A percentile compares a stretch with the other conserved stretches of the same genome.
Evolutionary conservation across 257 asterid species (phyloP).

Genomic region (Penstemon newberryi): DNA sequence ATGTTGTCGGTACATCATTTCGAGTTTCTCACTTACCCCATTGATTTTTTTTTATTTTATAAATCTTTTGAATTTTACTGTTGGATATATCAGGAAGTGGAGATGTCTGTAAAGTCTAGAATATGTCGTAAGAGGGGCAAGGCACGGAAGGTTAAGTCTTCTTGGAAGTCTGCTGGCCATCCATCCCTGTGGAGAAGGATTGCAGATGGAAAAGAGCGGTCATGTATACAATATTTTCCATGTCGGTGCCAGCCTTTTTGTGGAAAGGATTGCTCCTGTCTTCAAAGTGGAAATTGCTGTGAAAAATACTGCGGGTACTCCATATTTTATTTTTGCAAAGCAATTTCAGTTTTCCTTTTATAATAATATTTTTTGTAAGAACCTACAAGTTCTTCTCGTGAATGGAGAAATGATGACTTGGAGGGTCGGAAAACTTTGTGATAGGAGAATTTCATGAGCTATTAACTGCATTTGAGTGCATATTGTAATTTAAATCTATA

Average conservation of each 20-base stretch:
- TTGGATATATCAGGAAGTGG: slow-evolving; percentile 49
- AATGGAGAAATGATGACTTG: not conserved
- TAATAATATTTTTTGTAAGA: too few relatives aligned
- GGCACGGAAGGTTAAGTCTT: slow-evolving; percentile 82
- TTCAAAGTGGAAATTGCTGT: slow-evolving; percentile 70
- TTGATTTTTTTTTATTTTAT: too few relatives aligned
- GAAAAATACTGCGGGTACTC: slow-evolving; percentile 89
- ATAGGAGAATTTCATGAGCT: too few relatives aligned
- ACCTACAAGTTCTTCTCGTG: not conserved
- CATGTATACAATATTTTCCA: slow-evolving; percentile 70
- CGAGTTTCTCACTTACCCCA: not conserved
- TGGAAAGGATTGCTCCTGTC: slow-evolving; percentile 93
- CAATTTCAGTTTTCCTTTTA: too few relatives aligned
- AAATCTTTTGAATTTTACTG: slow-evolving; percentile 2
- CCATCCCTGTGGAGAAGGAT: slow-evolving; percentile 96
- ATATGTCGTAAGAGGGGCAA: slow-evolving; percentile 89
- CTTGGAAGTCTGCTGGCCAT: slow-evolving; percentile 96
- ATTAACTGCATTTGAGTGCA: too few relatives aligned
- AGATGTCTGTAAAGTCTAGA: slow-evolving; percentile 67
- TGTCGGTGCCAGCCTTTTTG: slow-evolving; percentile 78
- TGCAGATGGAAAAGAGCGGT: slow-evolving; percentile 79
- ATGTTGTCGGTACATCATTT: not conserved
- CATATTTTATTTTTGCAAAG: not conserved
- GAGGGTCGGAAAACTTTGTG: too few relatives aligned
- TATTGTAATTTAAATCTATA: too few relatives aligned